Conservation (phyloP, 73 alveolate genomes). For the Symbiodinium pilosum region DNA sequence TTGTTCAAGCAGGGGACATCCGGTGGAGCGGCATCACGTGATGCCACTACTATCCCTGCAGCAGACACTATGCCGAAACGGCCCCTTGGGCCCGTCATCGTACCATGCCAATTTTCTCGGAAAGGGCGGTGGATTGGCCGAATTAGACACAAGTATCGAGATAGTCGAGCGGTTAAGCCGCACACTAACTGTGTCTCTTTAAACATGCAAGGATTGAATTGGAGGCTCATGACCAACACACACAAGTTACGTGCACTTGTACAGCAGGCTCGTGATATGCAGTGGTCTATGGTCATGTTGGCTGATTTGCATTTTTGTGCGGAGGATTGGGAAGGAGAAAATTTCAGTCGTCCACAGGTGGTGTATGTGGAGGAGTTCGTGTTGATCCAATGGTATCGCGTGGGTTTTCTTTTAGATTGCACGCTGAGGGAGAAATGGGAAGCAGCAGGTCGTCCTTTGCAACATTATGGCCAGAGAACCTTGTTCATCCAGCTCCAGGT, state of each 20-base stretch:
- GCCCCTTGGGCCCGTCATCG: background rate
- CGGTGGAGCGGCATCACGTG: background rate
- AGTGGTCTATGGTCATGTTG: background rate
- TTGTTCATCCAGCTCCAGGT: background rate
- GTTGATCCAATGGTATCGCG: background rate
- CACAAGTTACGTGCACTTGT: constrained; percentile 3
- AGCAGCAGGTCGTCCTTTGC: background rate
- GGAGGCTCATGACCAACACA: background rate
- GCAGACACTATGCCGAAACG: background rate
- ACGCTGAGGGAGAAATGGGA: background rate
- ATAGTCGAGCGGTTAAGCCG: background rate
- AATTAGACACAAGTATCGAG: background rate
- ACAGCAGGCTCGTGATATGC: background rate
- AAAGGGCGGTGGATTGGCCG: constrained; percentile 28
- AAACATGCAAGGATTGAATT: constrained; percentile 18
- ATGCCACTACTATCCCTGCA: background rate
- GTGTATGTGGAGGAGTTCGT: constrained; percentile 20
- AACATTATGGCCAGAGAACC: background rate
- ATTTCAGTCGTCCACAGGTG: background rate
- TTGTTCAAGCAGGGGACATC: background rate
- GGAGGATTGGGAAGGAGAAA: background rate
- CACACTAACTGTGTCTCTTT: background rate
- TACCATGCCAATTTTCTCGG: background rate
- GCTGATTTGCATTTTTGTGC: background rate
- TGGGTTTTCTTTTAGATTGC: background rate